These are phyloP conservation scores for Neonectria neomacrospora DNA, from an alignment of 2,329 filamentous ascomycete genomes.

Conservation along the genomic window DNA sequence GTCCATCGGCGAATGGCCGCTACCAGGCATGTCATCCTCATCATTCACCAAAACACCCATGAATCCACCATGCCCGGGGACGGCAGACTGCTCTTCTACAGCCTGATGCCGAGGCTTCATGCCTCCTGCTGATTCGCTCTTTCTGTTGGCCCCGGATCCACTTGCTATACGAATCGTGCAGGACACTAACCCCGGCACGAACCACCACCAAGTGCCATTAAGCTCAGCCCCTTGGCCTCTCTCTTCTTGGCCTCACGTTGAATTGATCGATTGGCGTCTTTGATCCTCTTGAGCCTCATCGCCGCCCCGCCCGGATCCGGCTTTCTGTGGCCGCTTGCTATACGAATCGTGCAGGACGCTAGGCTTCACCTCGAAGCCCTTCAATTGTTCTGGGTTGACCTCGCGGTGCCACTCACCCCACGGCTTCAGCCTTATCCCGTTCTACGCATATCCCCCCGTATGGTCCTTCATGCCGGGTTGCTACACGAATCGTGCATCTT, in stretches of 20 bases:
- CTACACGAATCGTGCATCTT: conserved; percentile 15
- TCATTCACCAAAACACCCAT: background rate
- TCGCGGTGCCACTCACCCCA: background rate
- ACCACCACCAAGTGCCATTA: background rate
- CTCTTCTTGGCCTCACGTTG: background rate
- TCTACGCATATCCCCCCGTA: background rate
- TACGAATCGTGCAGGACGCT: conserved; percentile 45
- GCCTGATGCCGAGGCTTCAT: background rate
- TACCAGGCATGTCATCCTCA: conserved; percentile 2
- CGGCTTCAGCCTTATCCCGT: conserved; percentile 6
- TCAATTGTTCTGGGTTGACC: background rate
- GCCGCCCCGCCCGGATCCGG: background rate
- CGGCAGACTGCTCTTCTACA: no score
- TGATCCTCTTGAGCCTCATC: conserved; percentile 17
- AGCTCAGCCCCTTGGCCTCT: background rate
- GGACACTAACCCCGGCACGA: background rate
- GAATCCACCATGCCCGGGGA: no score
- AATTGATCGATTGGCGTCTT: background rate
- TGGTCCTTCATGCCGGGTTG: background rate
- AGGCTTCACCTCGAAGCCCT: conserved; percentile 29
- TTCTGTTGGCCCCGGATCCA: background rate
- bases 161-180: conserved; percentile 15
- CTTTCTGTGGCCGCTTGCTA: conserved; percentile 28
- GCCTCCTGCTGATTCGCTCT: background rate
- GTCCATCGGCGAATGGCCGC: background rate